Evolutionary conservation across 768 basidiomycete species (phyloP), one percentile per base, ranked within the genome.

Genomic region (Harrya chromipes): DNA sequence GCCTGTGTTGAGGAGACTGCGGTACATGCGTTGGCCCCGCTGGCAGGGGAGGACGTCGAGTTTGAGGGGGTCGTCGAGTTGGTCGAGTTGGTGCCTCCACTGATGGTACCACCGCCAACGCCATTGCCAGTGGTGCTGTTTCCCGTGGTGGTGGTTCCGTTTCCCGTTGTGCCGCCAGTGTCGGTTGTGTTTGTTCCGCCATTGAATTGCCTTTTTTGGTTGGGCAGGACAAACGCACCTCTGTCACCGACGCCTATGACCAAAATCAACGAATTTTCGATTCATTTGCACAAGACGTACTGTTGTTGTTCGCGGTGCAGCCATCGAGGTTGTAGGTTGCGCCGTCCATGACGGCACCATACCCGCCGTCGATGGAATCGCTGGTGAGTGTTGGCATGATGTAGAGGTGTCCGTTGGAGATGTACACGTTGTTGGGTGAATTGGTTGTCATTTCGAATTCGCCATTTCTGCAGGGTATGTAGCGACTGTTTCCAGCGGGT

Each of bases 371-470:
- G 57, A 82, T 65, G 5, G 65, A 63, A 58, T 81, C 79, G 35
- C 74, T 70, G 6, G 82, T 82, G 52, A 83, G 72, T 8, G 82
- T 83, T 10, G 82, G 70, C 60, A 79, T 74, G 64, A 84, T 79
- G 70, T 80, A 82, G 29, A 84, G 72, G 47, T 75, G 64, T 9
- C 75, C 74, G 62, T 80, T 72, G 36, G 73, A 61, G 40, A 78
- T 64, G 68, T 73, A 79, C 4, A 72, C 60, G 59, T 78, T 77
- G 43, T 67, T 59, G 10, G 51, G 34, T 6, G 58, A 58, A 16
- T 61, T 57, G 6, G 79, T 81, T 24, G 79, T 74, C 76, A 79
- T 80, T 61, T 82, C 72, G 59, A 83, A 83, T 61, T 80, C 75
- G 59, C 75, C 75, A 59, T 79, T 78, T 31, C 65, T 66, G n/a